phyloP scores from a whole-genome alignment of 768 basidiomycete species.

The Lactarius evosmus region DNA sequence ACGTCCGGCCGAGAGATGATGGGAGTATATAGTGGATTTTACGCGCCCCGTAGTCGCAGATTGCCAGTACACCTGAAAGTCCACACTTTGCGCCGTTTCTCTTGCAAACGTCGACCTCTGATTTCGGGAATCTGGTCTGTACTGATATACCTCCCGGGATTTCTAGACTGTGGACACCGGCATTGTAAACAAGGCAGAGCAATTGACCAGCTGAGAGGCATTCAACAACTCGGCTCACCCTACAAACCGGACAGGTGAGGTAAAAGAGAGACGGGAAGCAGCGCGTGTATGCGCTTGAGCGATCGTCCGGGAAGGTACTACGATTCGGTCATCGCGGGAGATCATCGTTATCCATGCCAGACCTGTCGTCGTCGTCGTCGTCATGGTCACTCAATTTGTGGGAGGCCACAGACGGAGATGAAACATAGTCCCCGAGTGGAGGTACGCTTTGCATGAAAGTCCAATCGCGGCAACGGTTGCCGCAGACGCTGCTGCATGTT shows the following conservation, averaged over 20 bases:
- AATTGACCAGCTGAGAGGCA: conserved; percentile 73
- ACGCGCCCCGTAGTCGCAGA: conserved; percentile 83
- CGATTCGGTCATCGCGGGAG: conserved; percentile 77
- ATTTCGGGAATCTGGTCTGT: conserved; percentile 53
- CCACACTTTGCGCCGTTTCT: conserved; percentile 59
- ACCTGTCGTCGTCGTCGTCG: neutral
- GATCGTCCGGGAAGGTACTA: conserved; percentile 50
- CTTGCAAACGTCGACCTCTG: conserved; percentile 35
- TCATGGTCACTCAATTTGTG: conserved; percentile 40
- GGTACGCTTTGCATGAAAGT: conserved; percentile 73
- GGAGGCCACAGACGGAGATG: conserved; percentile 67
- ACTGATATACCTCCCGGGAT: conserved; percentile 87
- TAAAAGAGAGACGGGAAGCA: conserved; percentile 57
- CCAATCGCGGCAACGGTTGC: conserved; percentile 66
- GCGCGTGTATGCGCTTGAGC: conserved; percentile 60
- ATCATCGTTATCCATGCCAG: conserved; percentile 60
- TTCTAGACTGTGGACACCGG: conserved; percentile 69
- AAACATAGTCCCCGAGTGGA: conserved; percentile 64
- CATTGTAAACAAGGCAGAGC: conserved; percentile 77
- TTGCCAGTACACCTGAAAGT: conserved; percentile 90
- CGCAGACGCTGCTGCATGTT: conserved; percentile 39
- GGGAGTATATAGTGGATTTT: conserved; percentile 77
- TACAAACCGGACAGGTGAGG: conserved; percentile 36
- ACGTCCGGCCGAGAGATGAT: conserved; percentile 49
- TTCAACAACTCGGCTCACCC: conserved; percentile 44